Base-by-base conservation (phyloP, 2,329 filamentous ascomycete genomes). In the Amphichorda felina region DNA sequence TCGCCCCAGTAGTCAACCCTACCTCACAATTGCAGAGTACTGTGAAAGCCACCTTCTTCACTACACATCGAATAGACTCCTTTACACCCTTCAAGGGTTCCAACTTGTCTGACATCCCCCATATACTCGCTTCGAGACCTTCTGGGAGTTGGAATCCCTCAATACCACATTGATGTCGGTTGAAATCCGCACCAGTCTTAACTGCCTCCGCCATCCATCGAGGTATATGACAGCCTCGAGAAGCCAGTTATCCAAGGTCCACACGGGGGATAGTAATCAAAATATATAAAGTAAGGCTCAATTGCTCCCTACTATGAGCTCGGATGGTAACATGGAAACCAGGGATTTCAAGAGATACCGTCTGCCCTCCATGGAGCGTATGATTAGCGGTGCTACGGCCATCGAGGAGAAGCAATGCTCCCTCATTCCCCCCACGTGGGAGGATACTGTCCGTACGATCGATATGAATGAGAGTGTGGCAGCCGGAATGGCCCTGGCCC, bases 401-500 rank as follows among this genome's bases (percentile, higher is more conserved):
- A 49, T 55, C 41, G 50, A 54, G 16, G 38, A 24, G 21, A 24
- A 24, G 21, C 21, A 10, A 10, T 24, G 21, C 17, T 71, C 70
- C 37, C 66, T 74, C 37, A 56, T 73, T 32, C 70, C 70, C n/a
- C 48, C 60, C 33, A 54, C 55, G 21, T 74, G 63, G 68, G 65
- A 68, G 41, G 62, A 68, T 44, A 57, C 63, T 35, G 70, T 85
- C 46, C 80, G 82, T 42, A 55, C 70, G 40, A 63, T 88, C 43
- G 63, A 64, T 42, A 69, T 79, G 50, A 61, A 68, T 38, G 82
- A 88, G 59, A 81, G 75, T 62, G 76, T 77, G 51, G 71, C 76
- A 52, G 83, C 82, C 22, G 82, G 78, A 18, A 62, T 71, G 25
- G 78, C 79, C 49, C 71, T 93, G 45, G 79, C 84, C 32, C 75